Base-by-base conservation (phyloP, 257 asterid genomes). In the Petunia secreta region DNA sequence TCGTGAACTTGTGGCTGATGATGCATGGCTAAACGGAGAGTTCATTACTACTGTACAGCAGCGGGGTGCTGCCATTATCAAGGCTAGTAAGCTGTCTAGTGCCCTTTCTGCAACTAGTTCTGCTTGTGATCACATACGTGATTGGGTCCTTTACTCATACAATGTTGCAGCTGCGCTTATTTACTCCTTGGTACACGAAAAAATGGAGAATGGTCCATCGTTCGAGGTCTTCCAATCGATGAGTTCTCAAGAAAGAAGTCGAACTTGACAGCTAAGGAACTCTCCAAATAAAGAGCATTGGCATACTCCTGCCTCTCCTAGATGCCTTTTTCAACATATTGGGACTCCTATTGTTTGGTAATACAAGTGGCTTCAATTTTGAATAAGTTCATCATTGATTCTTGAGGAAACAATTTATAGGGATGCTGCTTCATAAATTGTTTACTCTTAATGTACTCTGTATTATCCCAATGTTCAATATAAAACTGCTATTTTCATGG, bases 51-150 rank as follows among this genome's bases (percentile, higher is more conserved):
- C 89, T 15, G 98, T 93, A 78, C 98, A 93, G 80, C 98, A 93
- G 57, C 97, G 98, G 66, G 98, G 98, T 38, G 98, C 98, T 85
- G 98, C 98, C 37, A 93, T 93, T 63, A 93, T 93, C 81, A 93
- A 93, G 79, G 98, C 98, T 57, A 89, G 98, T 69, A 93, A 93
- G 89, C 82, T 93, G 7, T 93, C 98, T 2, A 93, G 98, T 87
- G 98, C 98, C 4, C 97, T 93, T 34, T 93, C 97, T 82, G 98
- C 98, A 82, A 97, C 98, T 77, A 93, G 98, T 83, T 85, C 96
- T 83, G 98, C 98, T 36, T 93, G 98, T 77, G 98, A 93, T 93
- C 98, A 94, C 82, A 94, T 94, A 39, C 8, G 92, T 93, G 98
- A 97, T 97, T 83, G 98, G 98, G 97, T 93, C 69, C 93, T 93